Conservation (phyloP, 768 basidiomycete species). For the Termitomyces sp. region DNA sequence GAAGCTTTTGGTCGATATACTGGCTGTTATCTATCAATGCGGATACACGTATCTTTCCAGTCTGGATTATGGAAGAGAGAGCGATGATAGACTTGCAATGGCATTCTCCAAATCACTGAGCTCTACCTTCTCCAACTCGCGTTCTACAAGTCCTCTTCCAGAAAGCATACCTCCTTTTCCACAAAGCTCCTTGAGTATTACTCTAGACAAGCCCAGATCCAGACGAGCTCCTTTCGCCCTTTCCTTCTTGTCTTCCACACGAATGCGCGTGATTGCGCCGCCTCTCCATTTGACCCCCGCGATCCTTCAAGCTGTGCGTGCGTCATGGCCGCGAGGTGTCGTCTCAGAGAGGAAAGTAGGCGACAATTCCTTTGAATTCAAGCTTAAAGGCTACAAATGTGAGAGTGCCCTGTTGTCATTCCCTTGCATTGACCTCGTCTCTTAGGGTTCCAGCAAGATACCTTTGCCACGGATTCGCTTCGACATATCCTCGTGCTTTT, state of each 20-base stretch:
- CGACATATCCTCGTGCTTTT: constrained; percentile 65
- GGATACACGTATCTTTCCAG: constrained; percentile 62
- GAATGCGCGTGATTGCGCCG: constrained; percentile 71
- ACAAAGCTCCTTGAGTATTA: constrained; percentile 29
- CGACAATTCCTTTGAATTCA: constrained; percentile 71
- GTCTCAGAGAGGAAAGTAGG: constrained; percentile 73
- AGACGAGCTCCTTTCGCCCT: constrained; percentile 59
- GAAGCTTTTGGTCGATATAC: constrained; percentile 62
- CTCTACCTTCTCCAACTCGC: constrained; percentile 19
- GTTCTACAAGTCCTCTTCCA: constrained; percentile 27
- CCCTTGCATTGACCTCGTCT: neutral
- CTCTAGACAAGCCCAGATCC: constrained; percentile 28
- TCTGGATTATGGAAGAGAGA: constrained; percentile 74
- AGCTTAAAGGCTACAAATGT: constrained; percentile 80
- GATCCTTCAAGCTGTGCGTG: constrained; percentile 73
- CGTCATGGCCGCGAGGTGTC: constrained; percentile 76
- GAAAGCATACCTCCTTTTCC: constrained; percentile 30
- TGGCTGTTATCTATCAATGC: constrained; percentile 55
- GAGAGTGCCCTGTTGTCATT: constrained; percentile 17
- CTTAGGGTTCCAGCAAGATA: constrained; percentile 73
- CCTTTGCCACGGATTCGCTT: constrained; percentile 69
- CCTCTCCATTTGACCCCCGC: constrained; percentile 74
- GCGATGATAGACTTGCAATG: constrained; percentile 66
- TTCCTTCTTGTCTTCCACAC: constrained; percentile 62
- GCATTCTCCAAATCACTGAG: constrained; percentile 54